These are phyloP conservation scores for Malus orientalis DNA, from an alignment of 306 rosid species.

Conservation along the genomic window DNA sequence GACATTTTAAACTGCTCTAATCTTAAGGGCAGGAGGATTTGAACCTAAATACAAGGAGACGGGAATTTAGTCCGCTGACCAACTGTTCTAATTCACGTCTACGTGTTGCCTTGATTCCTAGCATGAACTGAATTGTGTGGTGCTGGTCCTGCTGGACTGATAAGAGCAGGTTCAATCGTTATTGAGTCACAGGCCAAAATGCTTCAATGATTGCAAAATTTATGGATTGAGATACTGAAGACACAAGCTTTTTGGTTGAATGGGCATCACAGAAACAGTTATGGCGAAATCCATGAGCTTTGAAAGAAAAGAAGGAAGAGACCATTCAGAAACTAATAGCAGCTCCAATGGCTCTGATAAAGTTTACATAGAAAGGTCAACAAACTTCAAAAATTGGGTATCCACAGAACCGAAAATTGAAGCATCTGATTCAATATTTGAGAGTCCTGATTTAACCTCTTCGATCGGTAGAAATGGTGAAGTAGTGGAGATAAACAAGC, in stretches of 20 bases:
- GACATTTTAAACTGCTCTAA: not conserved
- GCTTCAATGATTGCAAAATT: not conserved
- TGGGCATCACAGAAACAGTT: not conserved
- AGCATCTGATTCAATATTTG: not conserved
- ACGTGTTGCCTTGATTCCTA: not conserved
- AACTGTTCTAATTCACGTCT: not conserved
- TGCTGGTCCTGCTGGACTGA: not conserved
- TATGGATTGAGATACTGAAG: constrained; percentile 9
- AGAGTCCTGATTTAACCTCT: not conserved
- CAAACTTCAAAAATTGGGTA: constrained; percentile 1
- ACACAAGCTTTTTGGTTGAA: not conserved
- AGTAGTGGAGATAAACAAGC: constrained; percentile 13
- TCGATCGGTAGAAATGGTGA: constrained; percentile 4
- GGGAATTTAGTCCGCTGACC: too few species aligned
- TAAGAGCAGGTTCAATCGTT: not conserved
- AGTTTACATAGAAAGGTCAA: not conserved
- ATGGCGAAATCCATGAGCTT: not conserved
- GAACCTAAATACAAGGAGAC: not conserved
- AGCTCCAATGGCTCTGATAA: not conserved
- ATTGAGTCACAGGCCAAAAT: not conserved
- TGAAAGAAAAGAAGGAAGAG: not conserved
- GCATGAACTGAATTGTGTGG: not conserved
- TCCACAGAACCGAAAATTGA: not conserved
- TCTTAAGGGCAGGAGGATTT: too few species aligned
- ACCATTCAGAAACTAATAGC: not conserved